Evolutionary conservation across 1,284 basidiomycete species (phyloP).

Genomic region (Apiotrichum akiyoshidainum): DNA sequence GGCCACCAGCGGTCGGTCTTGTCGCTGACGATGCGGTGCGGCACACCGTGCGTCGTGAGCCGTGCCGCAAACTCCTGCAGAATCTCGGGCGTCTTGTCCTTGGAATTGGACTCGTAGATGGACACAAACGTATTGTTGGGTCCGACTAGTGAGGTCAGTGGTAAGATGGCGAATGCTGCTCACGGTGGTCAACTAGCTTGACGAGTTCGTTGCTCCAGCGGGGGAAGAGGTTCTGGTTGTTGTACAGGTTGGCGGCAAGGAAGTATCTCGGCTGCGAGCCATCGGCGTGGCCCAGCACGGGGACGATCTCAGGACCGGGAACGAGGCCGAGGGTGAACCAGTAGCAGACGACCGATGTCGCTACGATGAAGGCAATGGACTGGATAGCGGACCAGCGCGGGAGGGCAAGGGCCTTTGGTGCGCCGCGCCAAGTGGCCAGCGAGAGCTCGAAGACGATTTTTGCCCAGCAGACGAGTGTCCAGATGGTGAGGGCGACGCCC

Average conservation of each 20-base stretch:
- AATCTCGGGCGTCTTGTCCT: slow-evolving; percentile 53
- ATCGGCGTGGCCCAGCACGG: slow-evolving; percentile 10
- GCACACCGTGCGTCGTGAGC: slow-evolving; percentile 44
- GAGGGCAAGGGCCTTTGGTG: background rate
- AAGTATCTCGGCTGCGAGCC: slow-evolving; percentile 21
- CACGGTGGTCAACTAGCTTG: slow-evolving; percentile 27
- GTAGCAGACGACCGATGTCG: slow-evolving; percentile 18
- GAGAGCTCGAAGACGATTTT: slow-evolving; percentile 10
- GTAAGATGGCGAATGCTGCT: slow-evolving; percentile 6
- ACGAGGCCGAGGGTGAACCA: slow-evolving; percentile 23
- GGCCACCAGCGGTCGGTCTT: slow-evolving; percentile 41
- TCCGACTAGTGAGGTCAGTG: slow-evolving; percentile 49
- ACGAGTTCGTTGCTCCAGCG: slow-evolving; percentile 24
- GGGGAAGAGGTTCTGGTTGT: slow-evolving; percentile 31
- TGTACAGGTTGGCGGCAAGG: slow-evolving; percentile 38
- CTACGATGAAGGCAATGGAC: slow-evolving; percentile 8
- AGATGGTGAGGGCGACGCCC: slow-evolving; percentile 17
- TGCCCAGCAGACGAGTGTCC: slow-evolving; percentile 22
- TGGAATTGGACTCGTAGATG: slow-evolving; percentile 59
- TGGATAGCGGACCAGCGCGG: slow-evolving; percentile 5
- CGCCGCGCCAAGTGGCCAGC: background rate
- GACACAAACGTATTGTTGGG: slow-evolving; percentile 58
- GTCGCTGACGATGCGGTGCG: slow-evolving; percentile 48
- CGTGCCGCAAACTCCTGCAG: slow-evolving; percentile 48
- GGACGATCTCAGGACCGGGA: slow-evolving; percentile 13